Evolutionary conservation across 2,329 filamentous ascomycete genomes (phyloP), one percentile per base, ranked within the genome.

Genomic region (Diaporthe sp.): DNA sequence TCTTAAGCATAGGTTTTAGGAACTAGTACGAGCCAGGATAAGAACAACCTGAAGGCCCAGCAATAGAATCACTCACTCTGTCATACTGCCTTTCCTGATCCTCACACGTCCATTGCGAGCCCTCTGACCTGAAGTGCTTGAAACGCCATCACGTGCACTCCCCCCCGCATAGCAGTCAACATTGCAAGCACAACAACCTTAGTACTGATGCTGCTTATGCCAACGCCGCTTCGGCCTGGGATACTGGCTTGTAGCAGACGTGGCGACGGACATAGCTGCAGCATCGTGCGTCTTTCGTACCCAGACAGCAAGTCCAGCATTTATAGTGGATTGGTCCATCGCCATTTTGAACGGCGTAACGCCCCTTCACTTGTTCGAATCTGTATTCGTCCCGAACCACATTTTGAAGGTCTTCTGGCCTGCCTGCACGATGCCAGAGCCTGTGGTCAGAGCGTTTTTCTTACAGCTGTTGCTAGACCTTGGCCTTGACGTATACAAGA

Each of bases 281-380:
- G n/a, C 2, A 1, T 28, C 12, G 3, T 20, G 70, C 12, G 4
- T 22, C 4, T n/a, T 4, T 9, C 2, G 31, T 10, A 31, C 55
- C 25, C 12, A 61, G 17, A 49, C 55, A 61, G 22, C 55, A 72
- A 22, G 55, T 72, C 70, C 70, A 72, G 51, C 55, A 61, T 28
- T 51, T 28, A 13, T 61, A n/a, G 4, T 6, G 22, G 22, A 25
- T 15, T 15, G 6, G 34, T 17, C 15, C 5, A 17, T 12, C 17
- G 15, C 22, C 12, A 12, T 22, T 6, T 1, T 8, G 13, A 22
- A 12, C 22, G 20, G 58, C 22, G 25, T 61, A 72, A 6, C 4
- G 8, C 22, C 5, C 2, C 13, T 53, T 60, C 28, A 39, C 39
- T 37, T 25, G 22, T 22, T 25, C 31, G 20, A 25, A 13, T 51